These are phyloP conservation scores for Protoeuglena noctilucae DNA, from an alignment of 139 green algal species.

Conservation along the genomic window DNA sequence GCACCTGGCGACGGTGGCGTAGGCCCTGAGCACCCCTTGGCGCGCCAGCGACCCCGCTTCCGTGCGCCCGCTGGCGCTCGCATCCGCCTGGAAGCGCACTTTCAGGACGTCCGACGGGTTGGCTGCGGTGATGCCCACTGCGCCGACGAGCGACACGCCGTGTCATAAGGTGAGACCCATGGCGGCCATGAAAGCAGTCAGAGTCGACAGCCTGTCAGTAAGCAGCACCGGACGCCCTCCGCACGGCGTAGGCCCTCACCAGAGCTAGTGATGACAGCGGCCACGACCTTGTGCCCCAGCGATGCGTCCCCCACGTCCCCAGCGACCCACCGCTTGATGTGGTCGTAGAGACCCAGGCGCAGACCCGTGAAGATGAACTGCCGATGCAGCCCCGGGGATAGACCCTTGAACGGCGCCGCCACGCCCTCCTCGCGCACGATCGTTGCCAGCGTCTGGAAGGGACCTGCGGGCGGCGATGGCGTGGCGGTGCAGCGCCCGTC, in stretches of 20 bases:
- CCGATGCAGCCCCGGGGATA: slow-evolving; percentile 17
- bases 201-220: too few species aligned
- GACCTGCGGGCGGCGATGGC: slow-evolving; percentile 8
- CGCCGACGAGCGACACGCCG: too few species aligned
- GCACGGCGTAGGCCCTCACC: too few species aligned
- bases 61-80: too few species aligned
- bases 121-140: slow-evolving; percentile 11
- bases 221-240: too few species aligned
- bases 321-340: slow-evolving; percentile 2
- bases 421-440: slow-evolving; percentile 19
- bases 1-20: too few species aligned
- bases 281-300: slow-evolving; percentile 1
- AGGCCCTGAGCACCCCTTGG: too few species aligned
- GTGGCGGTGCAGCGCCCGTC: neutral
- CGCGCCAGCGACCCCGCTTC: too few species aligned
- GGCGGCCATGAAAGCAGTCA: too few species aligned
- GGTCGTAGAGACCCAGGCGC: slow-evolving; percentile 20
- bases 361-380: slow-evolving; percentile 26
- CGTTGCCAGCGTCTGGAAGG: slow-evolving; percentile 12
- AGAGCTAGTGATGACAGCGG: slow-evolving; percentile 6
- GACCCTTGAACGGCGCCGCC: slow-evolving; percentile 17
- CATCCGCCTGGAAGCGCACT: slow-evolving; percentile 11
- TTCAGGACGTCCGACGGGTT: slow-evolving; percentile 24
- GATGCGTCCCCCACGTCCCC: neutral
- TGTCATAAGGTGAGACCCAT: neutral